Percentiles rank a stretch among this genome's conserved stretches.
phyloP scores from a whole-genome alignment of 345 rosid genomes.

The Noccaea bulbosa region DNA sequence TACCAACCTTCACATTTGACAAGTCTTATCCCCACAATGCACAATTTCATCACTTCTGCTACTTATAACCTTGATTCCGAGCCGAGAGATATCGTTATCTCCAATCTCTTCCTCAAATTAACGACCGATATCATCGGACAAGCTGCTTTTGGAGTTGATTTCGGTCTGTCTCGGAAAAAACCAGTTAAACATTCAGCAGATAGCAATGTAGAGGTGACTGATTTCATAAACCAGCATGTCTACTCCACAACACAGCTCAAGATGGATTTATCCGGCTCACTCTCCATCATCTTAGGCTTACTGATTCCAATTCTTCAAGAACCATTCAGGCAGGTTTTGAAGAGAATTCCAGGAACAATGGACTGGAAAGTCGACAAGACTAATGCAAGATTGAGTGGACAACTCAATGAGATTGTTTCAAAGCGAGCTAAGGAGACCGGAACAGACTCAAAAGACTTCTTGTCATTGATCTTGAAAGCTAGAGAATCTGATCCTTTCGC shows the following conservation, averaged over 20 bases:
- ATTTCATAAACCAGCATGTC: constrained; percentile 77
- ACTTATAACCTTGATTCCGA: constrained; percentile 54
- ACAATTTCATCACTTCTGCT: constrained; percentile 63
- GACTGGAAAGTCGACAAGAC: constrained; percentile 79
- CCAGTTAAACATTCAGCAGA: constrained; percentile 36
- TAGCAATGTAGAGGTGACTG: constrained; percentile 52
- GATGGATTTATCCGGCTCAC: constrained; percentile 86
- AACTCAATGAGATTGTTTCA: constrained; percentile 74
- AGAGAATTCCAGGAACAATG: constrained; percentile 86
- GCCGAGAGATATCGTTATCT: constrained; percentile 60
- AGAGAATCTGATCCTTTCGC: constrained; percentile 62
- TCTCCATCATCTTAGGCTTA: constrained; percentile 76
- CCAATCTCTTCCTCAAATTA: constrained; percentile 73
- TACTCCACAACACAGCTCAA: constrained; percentile 93
- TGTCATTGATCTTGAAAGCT: constrained; percentile 70
- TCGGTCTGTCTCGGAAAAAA: constrained; percentile 63
- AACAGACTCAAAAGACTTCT: constrained; percentile 67
- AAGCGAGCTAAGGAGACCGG: constrained; percentile 61
- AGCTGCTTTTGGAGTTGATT: constrained; percentile 87
- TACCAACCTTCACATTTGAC: constrained; percentile 89
- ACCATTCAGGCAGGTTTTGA: constrained; percentile 78
- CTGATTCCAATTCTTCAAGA: constrained; percentile 81
- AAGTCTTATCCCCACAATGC: constrained; percentile 81
- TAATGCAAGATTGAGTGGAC: constrained; percentile 54
- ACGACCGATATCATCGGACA: constrained; percentile 90